These are phyloP conservation scores for Choanephora cucurbitarum DNA, from an alignment of 371 early-diverging fungal species.

Conservation along the genomic window DNA sequence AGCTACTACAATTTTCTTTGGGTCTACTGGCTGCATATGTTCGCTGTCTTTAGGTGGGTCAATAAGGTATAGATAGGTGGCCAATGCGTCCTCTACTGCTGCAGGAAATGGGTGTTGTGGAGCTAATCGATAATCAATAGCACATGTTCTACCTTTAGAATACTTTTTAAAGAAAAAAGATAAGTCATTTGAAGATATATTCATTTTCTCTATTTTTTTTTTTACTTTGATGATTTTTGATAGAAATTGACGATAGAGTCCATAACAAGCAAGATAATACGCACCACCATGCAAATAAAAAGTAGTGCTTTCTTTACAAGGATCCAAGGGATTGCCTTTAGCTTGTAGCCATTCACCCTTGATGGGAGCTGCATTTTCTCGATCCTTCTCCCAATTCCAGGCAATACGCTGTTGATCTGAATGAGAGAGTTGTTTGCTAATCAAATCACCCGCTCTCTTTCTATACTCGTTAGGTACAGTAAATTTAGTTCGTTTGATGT, in stretches of 20 bases:
- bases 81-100: slow-evolving; percentile 78
- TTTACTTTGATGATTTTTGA: slow-evolving; percentile 48
- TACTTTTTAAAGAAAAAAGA: slow-evolving; percentile 15
- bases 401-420: slow-evolving; percentile 32
- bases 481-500: slow-evolving; percentile 23
- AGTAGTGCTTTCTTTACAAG: slow-evolving; percentile 28
- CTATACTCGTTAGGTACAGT: slow-evolving; percentile 32
- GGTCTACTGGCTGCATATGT: slow-evolving; percentile 42
- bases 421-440: slow-evolving; percentile 20
- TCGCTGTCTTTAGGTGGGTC: slow-evolving; percentile 50
- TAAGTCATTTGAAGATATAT: no score
- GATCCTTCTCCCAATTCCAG: slow-evolving; percentile 45
- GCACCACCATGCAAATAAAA: slow-evolving; percentile 78
- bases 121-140: slow-evolving; percentile 78
- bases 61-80: slow-evolving; percentile 72
- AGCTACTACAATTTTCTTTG: slow-evolving; percentile 69
- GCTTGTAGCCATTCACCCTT: slow-evolving; percentile 45
- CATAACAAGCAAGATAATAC: slow-evolving; percentile 55
- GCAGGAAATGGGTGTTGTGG: slow-evolving; percentile 86
- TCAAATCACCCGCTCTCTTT: slow-evolving; percentile 26
- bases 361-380: slow-evolving; percentile 20
- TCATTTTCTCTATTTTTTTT: no score
- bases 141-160: slow-evolving; percentile 37
- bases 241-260: slow-evolving; percentile 48
- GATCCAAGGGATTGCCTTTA: slow-evolving; percentile 18